Conservation (phyloP, 768 basidiomycete species). For the Nevesoporus exiguus region DNA sequence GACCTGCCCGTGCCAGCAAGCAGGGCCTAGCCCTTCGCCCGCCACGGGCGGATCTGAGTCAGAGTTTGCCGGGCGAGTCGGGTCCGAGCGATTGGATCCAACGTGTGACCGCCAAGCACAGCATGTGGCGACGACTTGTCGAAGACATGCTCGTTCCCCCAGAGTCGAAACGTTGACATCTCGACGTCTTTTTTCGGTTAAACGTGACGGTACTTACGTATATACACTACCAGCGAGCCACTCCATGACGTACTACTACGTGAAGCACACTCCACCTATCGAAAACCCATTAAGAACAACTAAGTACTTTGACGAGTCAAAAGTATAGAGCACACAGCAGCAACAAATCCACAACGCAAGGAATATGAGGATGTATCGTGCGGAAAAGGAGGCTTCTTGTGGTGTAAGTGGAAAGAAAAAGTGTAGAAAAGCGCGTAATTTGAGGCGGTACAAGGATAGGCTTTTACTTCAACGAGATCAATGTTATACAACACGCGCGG, state of each 20-base stretch:
- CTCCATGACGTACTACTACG: neutral
- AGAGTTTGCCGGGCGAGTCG: too few relatives aligned
- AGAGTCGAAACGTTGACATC: too few relatives aligned
- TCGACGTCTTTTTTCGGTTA: neutral
- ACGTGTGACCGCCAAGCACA: too few relatives aligned
- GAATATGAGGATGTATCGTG: neutral
- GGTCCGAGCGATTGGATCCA: too few relatives aligned
- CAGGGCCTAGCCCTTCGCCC: too few relatives aligned
- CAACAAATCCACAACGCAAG: constrained; percentile 9
- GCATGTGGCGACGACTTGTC: too few relatives aligned
- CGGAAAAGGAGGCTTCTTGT: neutral
- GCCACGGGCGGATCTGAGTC: too few relatives aligned
- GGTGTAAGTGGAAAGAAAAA: neutral
- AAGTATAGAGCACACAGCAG: constrained; percentile 11
- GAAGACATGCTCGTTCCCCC: too few relatives aligned
- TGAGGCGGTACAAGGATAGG: constrained; percentile 10
- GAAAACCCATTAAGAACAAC: constrained; percentile 20
- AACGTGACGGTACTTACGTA: neutral
- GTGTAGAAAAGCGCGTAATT: neutral
- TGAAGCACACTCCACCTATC: neutral
- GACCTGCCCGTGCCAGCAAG: too few relatives aligned
- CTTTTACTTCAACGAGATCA: constrained; percentile 16
- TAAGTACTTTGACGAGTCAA: constrained; percentile 17
- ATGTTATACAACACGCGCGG: constrained; percentile 12
- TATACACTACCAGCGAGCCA: neutral